These are phyloP conservation scores for Sporothrix globosa DNA, from an alignment of 2,329 filamentous ascomycete genomes.

Conservation along the genomic window DNA sequence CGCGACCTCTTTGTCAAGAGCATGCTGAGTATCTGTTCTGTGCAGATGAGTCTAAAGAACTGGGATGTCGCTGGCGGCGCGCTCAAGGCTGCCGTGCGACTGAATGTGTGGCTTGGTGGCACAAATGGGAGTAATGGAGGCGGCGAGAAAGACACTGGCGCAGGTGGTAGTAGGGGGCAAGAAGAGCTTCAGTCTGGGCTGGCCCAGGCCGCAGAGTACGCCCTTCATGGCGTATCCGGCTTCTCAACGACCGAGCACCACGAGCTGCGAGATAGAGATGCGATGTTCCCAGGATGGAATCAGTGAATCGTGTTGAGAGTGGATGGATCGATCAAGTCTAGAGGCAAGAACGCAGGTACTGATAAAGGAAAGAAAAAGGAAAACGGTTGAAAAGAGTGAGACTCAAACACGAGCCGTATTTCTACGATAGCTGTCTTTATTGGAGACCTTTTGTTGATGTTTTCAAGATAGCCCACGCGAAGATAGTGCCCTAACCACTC, in stretches of 20 bases:
- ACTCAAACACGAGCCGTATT: conserved; percentile 16
- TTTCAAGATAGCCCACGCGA: not conserved
- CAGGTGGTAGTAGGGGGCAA: not conserved
- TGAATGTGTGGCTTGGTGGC: conserved; percentile 50
- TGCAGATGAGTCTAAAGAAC: conserved; percentile 53
- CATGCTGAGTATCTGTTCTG: conserved; percentile 49
- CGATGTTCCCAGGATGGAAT: not conserved
- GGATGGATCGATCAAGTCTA: not conserved
- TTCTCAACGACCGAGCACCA: conserved; percentile 3
- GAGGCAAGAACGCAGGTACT: not conserved
- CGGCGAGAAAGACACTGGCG: not conserved
- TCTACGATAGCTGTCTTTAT: conserved; percentile 7
- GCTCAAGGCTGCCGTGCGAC: conserved; percentile 44
- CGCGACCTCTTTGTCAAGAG: conserved; percentile 53
- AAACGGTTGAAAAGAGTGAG: conserved; percentile 10
- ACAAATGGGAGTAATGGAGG: not conserved
- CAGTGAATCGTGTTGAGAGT: not conserved
- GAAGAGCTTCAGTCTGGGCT: not conserved
- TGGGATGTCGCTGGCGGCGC: conserved; percentile 51
- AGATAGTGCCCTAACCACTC: conserved; percentile 24
- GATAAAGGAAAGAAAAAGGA: not conserved
- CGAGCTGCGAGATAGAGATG: not conserved
- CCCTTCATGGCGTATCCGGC: not conserved
- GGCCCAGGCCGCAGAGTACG: not conserved
- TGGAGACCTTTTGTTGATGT: not conserved